Percentiles rank a stretch among this genome's conserved stretches.
Evolutionary conservation across 192 early-diverging fungal species (phyloP).

Genomic region (Coemansia pectinata): DNA sequence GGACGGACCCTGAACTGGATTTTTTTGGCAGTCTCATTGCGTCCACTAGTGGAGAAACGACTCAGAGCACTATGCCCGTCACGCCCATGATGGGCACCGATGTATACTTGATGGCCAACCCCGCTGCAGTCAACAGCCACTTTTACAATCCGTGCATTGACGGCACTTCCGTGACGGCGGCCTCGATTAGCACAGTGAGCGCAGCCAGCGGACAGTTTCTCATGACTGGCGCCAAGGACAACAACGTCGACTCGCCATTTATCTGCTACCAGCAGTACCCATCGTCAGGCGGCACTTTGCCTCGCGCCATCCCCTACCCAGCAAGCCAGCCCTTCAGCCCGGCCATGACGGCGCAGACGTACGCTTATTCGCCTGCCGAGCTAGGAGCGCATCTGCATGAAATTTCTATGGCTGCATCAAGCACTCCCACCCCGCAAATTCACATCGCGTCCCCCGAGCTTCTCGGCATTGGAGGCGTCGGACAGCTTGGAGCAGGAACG

Average conservation of each 20-base stretch:
- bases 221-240: not conserved
- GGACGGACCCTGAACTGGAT: not conserved
- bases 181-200: not conserved
- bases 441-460: slow-evolving; percentile 2
- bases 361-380: not conserved
- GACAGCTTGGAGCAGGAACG: not conserved
- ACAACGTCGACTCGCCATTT: not conserved
- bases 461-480: not conserved
- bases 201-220: not conserved
- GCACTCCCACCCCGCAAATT: slow-evolving; percentile 1
- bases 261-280: not conserved
- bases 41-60: not conserved
- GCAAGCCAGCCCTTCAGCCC: not conserved
- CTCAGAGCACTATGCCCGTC: slow-evolving; percentile 18
- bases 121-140: slow-evolving; percentile 2
- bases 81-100: slow-evolving; percentile 32
- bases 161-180: not conserved
- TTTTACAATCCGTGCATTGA: slow-evolving; percentile 1
- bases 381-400: not conserved
- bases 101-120: slow-evolving; percentile 4
- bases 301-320: slow-evolving; percentile 5
- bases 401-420: not conserved
- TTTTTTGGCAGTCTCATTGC: not conserved
- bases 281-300: not conserved
- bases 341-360: not conserved